Conservation (phyloP, 306 rosid species). For the Oemleria cerasiformis region DNA sequence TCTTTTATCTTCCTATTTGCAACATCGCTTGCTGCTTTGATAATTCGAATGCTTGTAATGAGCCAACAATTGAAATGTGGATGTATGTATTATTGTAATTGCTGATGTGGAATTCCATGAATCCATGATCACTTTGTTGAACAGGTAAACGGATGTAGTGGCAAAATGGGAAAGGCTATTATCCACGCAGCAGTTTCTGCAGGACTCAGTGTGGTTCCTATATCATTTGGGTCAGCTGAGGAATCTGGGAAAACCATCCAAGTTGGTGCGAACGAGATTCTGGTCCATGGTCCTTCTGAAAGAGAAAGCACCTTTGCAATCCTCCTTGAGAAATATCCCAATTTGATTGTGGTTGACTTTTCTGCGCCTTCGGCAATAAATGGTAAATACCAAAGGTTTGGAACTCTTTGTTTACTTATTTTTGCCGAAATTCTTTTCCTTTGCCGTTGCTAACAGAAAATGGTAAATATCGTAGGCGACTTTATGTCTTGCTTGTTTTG, state of each 20-base stretch:
- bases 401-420: neutral
- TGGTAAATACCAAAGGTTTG: conserved; percentile 38
- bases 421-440: neutral
- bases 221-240: conserved; percentile 71
- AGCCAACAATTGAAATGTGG: no score
- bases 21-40: no score
- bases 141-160: conserved; percentile 85
- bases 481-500: neutral
- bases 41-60: no score
- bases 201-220: conserved; percentile 72
- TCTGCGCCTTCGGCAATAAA: conserved; percentile 83
- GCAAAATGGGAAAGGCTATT: conserved; percentile 88
- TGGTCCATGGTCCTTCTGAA: conserved; percentile 74
- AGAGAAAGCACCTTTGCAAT: conserved; percentile 64
- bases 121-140: conserved; percentile 8
- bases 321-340: conserved; percentile 51
- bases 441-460: neutral
- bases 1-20: no score
- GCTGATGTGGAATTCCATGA: neutral
- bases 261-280: conserved; percentile 58
- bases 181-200: conserved; percentile 81
- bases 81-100: neutral
- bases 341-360: conserved; percentile 84
- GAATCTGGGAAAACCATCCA: conserved; percentile 63
- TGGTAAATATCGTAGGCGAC: neutral